Conservation (phyloP, 148 eudicot species). For the Diospyros kaki region DNA sequence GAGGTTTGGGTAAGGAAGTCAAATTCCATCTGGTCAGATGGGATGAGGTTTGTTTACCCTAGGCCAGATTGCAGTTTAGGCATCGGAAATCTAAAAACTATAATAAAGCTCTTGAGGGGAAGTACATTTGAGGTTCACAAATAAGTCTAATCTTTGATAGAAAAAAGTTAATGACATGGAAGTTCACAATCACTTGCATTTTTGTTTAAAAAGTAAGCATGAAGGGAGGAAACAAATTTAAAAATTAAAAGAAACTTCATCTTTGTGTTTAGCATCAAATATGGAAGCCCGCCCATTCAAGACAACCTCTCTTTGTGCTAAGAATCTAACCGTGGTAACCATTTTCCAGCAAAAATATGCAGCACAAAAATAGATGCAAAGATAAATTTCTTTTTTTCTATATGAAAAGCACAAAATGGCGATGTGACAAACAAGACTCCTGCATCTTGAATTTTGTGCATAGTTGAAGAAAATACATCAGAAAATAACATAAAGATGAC, state of each 20-base stretch:
- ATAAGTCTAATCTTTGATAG: background rate
- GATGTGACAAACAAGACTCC: background rate
- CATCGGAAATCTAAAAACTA: no score
- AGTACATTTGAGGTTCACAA: background rate
- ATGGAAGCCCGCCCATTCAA: background rate
- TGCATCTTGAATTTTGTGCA: background rate
- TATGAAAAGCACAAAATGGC: background rate
- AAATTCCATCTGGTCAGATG: no score
- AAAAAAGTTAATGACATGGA: background rate
- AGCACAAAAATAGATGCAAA: background rate
- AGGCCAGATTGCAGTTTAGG: no score
- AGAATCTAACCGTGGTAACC: background rate
- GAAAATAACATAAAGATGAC: background rate
- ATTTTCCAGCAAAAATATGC: background rate
- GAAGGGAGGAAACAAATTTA: no score
- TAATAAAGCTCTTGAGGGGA: no score
- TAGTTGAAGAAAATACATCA: conserved; percentile 2
- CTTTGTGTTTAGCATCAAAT: background rate
- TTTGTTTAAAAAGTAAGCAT: no score
- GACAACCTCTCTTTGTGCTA: background rate
- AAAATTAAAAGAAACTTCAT: background rate
- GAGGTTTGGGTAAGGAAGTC: no score
- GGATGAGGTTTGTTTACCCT: no score
- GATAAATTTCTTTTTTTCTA: background rate
- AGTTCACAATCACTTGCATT: no score